These are phyloP conservation scores for Zizania palustris DNA, from an alignment of 202 grass and related monocot species.

Conservation along the genomic window DNA sequence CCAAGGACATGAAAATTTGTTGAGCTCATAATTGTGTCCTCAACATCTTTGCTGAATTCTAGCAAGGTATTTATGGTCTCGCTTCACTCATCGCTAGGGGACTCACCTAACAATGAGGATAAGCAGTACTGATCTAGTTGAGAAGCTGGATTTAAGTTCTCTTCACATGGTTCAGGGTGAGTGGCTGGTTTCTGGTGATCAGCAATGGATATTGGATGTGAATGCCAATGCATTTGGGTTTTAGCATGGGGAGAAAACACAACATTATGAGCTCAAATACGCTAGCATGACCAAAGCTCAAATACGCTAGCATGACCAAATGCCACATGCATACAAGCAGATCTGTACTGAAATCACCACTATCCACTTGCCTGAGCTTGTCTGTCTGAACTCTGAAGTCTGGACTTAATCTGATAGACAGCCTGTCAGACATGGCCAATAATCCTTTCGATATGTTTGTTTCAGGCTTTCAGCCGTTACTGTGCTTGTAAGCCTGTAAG, in stretches of 20 bases:
- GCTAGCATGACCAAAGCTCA: background rate
- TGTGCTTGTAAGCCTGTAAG: no score
- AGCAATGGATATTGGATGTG: background rate
- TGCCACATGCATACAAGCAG: background rate
- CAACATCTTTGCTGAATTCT: conserved; percentile 9
- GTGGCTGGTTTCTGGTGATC: background rate
- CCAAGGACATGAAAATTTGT: background rate
- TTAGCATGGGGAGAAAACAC: background rate
- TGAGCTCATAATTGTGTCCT: conserved; percentile 28
- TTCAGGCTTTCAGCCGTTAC: no score
- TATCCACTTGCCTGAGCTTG: background rate
- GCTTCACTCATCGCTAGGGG: background rate
- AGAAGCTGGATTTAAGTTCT: background rate
- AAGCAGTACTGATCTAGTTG: background rate
- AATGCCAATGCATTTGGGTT: background rate
- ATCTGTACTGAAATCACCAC: background rate
- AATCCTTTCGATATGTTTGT: background rate
- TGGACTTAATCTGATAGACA: background rate
- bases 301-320: background rate
- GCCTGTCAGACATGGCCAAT: background rate
- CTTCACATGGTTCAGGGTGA: background rate
- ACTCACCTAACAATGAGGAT: background rate
- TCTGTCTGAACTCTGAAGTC: background rate
- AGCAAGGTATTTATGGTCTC: background rate
- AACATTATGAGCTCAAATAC: background rate